Percentiles rank a stretch among this genome's conserved stretches.
Conservation (phyloP, 305 asterid genomes). For the Plantago coronopus region DNA sequence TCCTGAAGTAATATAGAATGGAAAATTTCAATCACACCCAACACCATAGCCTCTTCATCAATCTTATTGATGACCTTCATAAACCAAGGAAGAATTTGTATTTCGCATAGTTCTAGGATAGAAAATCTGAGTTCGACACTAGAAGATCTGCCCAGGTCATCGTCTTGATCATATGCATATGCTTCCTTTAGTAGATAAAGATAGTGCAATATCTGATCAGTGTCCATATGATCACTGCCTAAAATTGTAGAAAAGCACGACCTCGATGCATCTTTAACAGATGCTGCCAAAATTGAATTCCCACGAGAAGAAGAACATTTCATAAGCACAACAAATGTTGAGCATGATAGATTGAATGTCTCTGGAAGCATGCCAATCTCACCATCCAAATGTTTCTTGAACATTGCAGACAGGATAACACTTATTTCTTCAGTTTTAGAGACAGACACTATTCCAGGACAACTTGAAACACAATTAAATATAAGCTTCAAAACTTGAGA, state of each 20-base stretch:
- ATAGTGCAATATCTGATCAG: conserved; percentile 61
- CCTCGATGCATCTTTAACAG: conserved; percentile 55
- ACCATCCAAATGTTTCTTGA: conserved; percentile 61
- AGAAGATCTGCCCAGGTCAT: conserved; percentile 28
- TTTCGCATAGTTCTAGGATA: conserved; percentile 46
- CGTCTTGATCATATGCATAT: conserved; percentile 49
- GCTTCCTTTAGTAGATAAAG: conserved; percentile 91
- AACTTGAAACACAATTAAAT: conserved; percentile 48
- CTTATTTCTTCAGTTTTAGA: conserved; percentile 58
- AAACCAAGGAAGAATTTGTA: conserved; percentile 76
- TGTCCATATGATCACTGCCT: conserved; percentile 35
- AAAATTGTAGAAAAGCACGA: conserved; percentile 47
- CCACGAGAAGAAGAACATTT: conserved; percentile 63
- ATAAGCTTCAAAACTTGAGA: conserved; percentile 68
- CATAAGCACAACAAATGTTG: conserved; percentile 67
- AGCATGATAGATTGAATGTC: conserved; percentile 73
- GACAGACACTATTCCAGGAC: conserved; percentile 62
- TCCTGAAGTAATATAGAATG: conserved; percentile 59
- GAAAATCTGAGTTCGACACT: conserved; percentile 39
- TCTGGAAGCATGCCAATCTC: conserved; percentile 71
- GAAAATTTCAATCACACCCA: conserved; percentile 75
- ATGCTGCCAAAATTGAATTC: conserved; percentile 45
- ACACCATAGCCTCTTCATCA: conserved; percentile 64
- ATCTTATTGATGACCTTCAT: conserved; percentile 41
- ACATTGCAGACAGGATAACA: conserved; percentile 54